Percentiles rank a stretch among this genome's conserved stretches.
Evolutionary conservation across 805 yeast genomes (phyloP).

Genomic region (Wickerhamiella shivajii): DNA sequence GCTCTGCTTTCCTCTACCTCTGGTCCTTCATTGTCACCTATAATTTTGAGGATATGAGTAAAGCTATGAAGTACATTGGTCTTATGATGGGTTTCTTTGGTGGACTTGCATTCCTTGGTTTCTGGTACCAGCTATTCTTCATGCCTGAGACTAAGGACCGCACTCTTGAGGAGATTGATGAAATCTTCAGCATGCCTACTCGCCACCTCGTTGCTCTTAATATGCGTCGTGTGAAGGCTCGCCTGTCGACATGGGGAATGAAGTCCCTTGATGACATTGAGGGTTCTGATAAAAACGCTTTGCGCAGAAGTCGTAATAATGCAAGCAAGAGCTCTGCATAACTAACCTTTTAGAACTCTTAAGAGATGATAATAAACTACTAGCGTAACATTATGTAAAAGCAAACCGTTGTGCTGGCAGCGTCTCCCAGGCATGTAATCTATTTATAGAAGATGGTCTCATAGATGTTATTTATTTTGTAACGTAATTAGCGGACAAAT

Average conservation of each 20-base stretch:
- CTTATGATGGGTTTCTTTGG: constrained; percentile 53
- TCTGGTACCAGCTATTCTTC: constrained; percentile 29
- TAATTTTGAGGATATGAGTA: constrained; percentile 43
- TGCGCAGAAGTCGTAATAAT: too few relatives aligned
- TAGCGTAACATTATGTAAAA: too few relatives aligned
- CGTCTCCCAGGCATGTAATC: too few relatives aligned
- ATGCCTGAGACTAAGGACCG: constrained; percentile 62
- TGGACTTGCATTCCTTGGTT: constrained; percentile 46
- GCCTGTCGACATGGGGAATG: constrained; percentile 5
- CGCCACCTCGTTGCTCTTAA: constrained; percentile 18
- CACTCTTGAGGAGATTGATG: constrained; percentile 60
- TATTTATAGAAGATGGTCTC: too few relatives aligned
- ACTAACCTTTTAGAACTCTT: too few relatives aligned
- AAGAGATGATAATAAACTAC: too few relatives aligned
- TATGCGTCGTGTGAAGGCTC: constrained; percentile 8
- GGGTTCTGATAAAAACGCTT: too few relatives aligned
- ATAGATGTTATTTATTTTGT: too few relatives aligned
- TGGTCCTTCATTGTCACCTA: constrained; percentile 53
- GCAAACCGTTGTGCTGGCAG: too few relatives aligned
- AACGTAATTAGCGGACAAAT: too few relatives aligned
- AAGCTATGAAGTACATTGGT: constrained; percentile 46
- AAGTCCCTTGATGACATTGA: constrained; percentile 6
- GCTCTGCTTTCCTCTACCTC: constrained; percentile 38
- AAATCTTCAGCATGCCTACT: constrained; percentile 39
- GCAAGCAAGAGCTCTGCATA: too few relatives aligned